A percentile compares a stretch with the other conserved stretches of the same genome.
Conservation (phyloP, 805 yeast genomes). For the Metschnikowia bowlesiae region DNA sequence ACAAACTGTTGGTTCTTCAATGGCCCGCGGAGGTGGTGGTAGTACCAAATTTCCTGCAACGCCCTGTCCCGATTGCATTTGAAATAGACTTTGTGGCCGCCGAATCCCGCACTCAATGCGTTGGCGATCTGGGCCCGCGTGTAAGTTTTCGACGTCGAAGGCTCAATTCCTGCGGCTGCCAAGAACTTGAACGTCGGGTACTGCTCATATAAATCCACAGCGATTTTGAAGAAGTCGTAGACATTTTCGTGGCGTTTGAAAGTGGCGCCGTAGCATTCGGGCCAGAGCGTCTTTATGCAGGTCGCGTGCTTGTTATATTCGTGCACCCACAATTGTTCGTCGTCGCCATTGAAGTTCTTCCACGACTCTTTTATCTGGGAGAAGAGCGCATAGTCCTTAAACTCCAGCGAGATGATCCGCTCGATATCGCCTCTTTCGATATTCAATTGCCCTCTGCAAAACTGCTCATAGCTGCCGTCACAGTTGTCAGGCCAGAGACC, state of each 20-base stretch:
- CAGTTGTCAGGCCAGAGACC: conserved; percentile 44
- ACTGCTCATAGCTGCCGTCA: conserved; percentile 36
- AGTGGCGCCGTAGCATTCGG: conserved; percentile 29
- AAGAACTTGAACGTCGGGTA: conserved; percentile 36
- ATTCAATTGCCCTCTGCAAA: conserved; percentile 31
- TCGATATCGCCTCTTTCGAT: conserved; percentile 20
- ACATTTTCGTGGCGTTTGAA: conserved; percentile 21
- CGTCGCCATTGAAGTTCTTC: conserved; percentile 31
- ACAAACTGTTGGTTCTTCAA: conserved; percentile 29
- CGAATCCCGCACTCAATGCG: conserved; percentile 32
- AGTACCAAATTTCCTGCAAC: conserved; percentile 25
- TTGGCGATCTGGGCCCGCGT: conserved; percentile 26
- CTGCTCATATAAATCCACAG: conserved; percentile 30
- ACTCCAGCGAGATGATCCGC: conserved; percentile 25
- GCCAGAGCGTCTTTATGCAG: conserved; percentile 35
- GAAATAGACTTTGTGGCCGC: conserved; percentile 29
- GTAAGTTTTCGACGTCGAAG: conserved; percentile 31
- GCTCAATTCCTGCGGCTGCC: conserved; percentile 32
- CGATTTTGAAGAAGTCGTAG: conserved; percentile 27
- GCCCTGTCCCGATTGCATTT: conserved; percentile 25
- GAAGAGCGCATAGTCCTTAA: conserved; percentile 23
- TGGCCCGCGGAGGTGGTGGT: conserved; percentile 23
- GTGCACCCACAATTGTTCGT: conserved; percentile 36
- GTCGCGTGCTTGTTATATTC: conserved; percentile 44
- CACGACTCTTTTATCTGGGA: conserved; percentile 22